Percentiles rank a stretch among this genome's conserved stretches.
These are phyloP conservation scores for Saccharomycopsis crataegensis DNA, from an alignment of 1,139 yeast genomes.

Conservation along the genomic window DNA sequence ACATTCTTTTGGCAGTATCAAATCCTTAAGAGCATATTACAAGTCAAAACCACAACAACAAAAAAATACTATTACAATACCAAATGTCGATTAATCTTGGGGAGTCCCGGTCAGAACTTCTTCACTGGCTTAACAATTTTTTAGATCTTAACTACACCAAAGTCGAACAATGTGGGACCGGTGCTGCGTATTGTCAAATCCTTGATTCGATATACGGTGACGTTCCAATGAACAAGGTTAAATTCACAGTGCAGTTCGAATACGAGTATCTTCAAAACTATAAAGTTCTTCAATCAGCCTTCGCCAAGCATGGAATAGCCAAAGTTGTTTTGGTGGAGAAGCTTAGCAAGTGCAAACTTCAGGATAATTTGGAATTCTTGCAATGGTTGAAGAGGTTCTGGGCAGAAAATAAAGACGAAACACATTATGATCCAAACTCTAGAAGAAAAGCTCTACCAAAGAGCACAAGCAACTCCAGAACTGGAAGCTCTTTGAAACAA, in stretches of 20 bases:
- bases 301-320: conserved; percentile 62
- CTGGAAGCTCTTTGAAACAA: conserved; percentile 8
- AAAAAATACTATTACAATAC: background rate
- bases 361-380: conserved; percentile 86
- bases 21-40: no score
- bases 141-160: conserved; percentile 60
- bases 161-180: conserved; percentile 92
- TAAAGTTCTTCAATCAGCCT: conserved; percentile 76
- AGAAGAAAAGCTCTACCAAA: conserved; percentile 37
- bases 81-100: conserved; percentile 8
- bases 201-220: conserved; percentile 80
- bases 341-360: conserved; percentile 80
- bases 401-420: conserved; percentile 67
- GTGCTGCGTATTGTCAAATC: conserved; percentile 90
- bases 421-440: conserved; percentile 58
- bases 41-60: no score
- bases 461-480: conserved; percentile 9
- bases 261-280: conserved; percentile 76
- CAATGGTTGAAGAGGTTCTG: conserved; percentile 89
- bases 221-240: conserved; percentile 70
- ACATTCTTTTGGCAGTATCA: no score
- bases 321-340: conserved; percentile 76
- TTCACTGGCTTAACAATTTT: conserved; percentile 77
- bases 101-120: conserved; percentile 56
- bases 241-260: conserved; percentile 61